phyloP scores from a whole-genome alignment of 2,329 filamentous ascomycete genomes.

The Pseudogymnoascus destructans region DNA sequence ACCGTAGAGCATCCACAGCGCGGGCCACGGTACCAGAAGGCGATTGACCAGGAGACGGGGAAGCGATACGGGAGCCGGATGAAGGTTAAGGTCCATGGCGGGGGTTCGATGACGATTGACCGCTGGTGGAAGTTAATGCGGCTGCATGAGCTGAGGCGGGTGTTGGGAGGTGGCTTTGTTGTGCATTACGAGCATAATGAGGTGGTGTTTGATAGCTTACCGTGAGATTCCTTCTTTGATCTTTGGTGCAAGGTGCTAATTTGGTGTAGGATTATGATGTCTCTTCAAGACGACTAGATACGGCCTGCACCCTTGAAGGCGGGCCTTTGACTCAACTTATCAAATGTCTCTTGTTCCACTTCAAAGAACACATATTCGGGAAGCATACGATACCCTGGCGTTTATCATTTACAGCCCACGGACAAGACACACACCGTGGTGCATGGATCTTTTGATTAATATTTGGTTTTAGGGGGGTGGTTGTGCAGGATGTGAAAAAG shows the following conservation, averaged over 20 bases:
- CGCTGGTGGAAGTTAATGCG: conserved; percentile 62
- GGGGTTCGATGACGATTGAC: conserved; percentile 50
- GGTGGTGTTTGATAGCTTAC: conserved; percentile 46
- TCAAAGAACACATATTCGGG: not conserved
- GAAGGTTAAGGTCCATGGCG: conserved; percentile 44
- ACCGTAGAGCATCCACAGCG: conserved; percentile 53
- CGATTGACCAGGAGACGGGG: conserved; percentile 46
- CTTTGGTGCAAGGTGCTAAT: not conserved
- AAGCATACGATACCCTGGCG: conserved; percentile 2
- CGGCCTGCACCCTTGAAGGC: not conserved
- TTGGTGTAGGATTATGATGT: not conserved
- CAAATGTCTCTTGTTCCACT: not conserved
- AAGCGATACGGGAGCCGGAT: conserved; percentile 48
- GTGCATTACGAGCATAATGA: conserved; percentile 50
- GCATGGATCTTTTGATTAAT: not conserved
- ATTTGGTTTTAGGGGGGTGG: not conserved
- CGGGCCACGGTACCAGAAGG: conserved; percentile 53
- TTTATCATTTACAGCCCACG: not conserved
- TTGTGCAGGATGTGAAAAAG: not conserved
- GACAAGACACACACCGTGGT: not conserved
- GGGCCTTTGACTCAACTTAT: not conserved
- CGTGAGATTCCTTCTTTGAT: conserved; percentile 24
- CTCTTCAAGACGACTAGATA: not conserved
- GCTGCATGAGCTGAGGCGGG: conserved; percentile 45
- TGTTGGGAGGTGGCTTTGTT: conserved; percentile 48